These are phyloP conservation scores for Acorus calamus DNA, from an alignment of 106 monocot species.

Conservation along the genomic window DNA sequence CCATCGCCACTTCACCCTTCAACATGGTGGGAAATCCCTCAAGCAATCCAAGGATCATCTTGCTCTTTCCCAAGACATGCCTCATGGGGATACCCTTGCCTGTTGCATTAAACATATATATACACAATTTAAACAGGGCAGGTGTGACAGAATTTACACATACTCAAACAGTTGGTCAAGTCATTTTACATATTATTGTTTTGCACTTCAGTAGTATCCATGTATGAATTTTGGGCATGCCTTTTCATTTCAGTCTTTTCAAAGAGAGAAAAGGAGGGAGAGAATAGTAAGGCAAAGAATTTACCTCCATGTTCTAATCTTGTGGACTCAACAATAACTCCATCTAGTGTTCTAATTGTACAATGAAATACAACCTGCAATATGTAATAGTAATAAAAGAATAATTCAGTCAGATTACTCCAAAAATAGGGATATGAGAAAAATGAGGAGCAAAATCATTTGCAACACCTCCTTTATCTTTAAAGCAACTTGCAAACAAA, in stretches of 20 bases:
- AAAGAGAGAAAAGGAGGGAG: neutral
- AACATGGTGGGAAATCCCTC: constrained; percentile 92
- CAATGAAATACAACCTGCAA: constrained; percentile 78
- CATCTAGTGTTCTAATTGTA: constrained; percentile 69
- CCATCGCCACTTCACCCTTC: constrained; percentile 89
- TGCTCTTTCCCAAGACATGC: constrained; percentile 79
- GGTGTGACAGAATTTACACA: too few species aligned
- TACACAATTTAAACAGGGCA: neutral
- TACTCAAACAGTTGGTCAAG: too few species aligned
- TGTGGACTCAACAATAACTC: constrained; percentile 60
- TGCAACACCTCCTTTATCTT: too few species aligned
- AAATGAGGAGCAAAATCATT: too few species aligned
- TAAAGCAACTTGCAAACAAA: too few species aligned
- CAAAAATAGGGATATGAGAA: too few species aligned
- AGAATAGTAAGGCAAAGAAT: neutral
- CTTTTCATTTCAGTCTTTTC: too few species aligned
- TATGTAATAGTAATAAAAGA: too few species aligned
- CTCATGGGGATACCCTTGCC: constrained; percentile 79
- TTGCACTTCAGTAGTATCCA: too few species aligned
- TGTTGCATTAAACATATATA: constrained; percentile 21
- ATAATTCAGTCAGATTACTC: too few species aligned
- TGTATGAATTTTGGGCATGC: too few species aligned
- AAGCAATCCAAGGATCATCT: constrained; percentile 76
- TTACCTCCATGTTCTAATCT: constrained; percentile 71
- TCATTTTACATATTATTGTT: too few species aligned